phyloP scores from a whole-genome alignment of 805 yeast genomes.

The Yamadazyma olivae region DNA sequence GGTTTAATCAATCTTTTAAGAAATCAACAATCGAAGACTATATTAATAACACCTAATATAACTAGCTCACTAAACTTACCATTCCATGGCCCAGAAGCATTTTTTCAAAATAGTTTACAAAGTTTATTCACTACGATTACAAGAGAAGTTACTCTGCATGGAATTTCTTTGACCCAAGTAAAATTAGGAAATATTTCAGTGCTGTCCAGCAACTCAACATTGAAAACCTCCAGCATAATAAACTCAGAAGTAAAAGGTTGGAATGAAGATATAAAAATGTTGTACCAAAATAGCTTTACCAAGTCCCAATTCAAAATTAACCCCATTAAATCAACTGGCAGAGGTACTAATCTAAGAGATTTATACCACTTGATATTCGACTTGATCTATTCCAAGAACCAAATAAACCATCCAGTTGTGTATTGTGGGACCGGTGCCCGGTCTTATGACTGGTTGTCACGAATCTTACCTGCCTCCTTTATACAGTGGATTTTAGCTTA shows the following conservation, averaged over 20 bases:
- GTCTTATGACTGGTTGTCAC: slow-evolving; percentile 31
- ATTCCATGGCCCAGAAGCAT: slow-evolving; percentile 61
- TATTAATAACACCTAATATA: slow-evolving; percentile 55
- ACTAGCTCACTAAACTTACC: slow-evolving; percentile 53
- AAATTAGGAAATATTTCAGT: slow-evolving; percentile 39
- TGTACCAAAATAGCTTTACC: slow-evolving; percentile 32
- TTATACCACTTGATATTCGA: slow-evolving; percentile 40
- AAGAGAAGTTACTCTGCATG: slow-evolving; percentile 35
- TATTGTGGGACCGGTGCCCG: slow-evolving; percentile 45
- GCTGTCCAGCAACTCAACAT: slow-evolving; percentile 17
- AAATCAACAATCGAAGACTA: slow-evolving; percentile 45
- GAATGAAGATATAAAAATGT: slow-evolving; percentile 30
- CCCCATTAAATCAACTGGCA: slow-evolving; percentile 26
- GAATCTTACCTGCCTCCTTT: slow-evolving; percentile 22
- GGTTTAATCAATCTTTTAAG: slow-evolving; percentile 57
- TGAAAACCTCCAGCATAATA: slow-evolving; percentile 22
- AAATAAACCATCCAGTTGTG: slow-evolving; percentile 23
- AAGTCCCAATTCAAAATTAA: slow-evolving; percentile 25
- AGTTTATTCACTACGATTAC: slow-evolving; percentile 31
- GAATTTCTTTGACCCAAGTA: slow-evolving; percentile 35
- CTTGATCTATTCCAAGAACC: slow-evolving; percentile 22
- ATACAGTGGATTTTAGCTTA: slow-evolving; percentile 6
- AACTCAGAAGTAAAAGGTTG: slow-evolving; percentile 38
- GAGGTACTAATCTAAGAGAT: slow-evolving; percentile 31
- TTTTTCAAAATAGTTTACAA: slow-evolving; percentile 46